Evolutionary conservation across 441 rosid genomes (phyloP), one percentile per base, ranked within the genome.

Genomic region (Syzygium syzygioides): DNA sequence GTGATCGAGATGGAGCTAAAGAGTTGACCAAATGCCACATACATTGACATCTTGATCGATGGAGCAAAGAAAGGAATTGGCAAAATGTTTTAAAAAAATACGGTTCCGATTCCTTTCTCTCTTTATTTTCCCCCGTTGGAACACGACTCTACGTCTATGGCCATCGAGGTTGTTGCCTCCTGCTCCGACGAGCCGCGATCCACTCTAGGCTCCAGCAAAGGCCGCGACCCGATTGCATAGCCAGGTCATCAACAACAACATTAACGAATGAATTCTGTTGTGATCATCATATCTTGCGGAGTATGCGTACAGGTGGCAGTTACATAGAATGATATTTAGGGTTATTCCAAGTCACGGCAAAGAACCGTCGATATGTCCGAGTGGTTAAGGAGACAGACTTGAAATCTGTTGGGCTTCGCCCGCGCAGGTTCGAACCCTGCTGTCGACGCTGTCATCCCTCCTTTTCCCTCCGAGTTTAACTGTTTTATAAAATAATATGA

Each of bases 321-420:
- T 64, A 30, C 0, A 62, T n/a, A 0, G 14, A 4, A 3, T 14
- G 4, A 13, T 13, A 13, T 12, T 1, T 0, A n/a, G n/a, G n/a
- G 8, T 62, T 62, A 25, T 62, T 8, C 19, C 19, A 1, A 4
- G 0, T 0, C 14, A 3, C 14, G 1, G 0, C 1, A 18, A 3
- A 1, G 0, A 17, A n/a, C 1, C 37, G 99, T 96, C 98, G 95
- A 96, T 95, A 96, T 97, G 99, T 96, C 97, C 96, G 99, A 98
- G 99, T 95, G 98, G 99, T 97, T 94, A 97, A 98, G 98, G 99
- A 97, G 98, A 97, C 94, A 94, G 98, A 96, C 99, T 96, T 95
- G 96, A 96, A 96, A 95, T 96, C 98, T 96, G 94, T 95, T 98
- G 98, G 99, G 98, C 96, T 94, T 18, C 90, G 98, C 98, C 98